phyloP scores from a whole-genome alignment of 1,284 basidiomycete genomes.

The Fomitopsis betulina region DNA sequence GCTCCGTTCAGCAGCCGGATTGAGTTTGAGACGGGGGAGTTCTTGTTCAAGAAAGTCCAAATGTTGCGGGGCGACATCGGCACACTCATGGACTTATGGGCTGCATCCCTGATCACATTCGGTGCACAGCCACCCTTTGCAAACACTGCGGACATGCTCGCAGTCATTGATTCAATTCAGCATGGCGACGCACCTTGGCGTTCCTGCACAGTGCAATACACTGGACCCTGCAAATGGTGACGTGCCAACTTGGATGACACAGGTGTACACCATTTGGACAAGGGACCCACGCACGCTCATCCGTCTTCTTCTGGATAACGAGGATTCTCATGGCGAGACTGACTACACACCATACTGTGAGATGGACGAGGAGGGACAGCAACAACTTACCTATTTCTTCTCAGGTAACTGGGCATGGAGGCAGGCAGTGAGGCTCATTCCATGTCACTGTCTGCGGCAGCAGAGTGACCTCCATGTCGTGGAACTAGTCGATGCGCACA shows the following conservation, averaged over 20 bases:
- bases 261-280: slow-evolving; percentile 32
- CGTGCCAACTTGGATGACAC: slow-evolving; percentile 29
- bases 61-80: slow-evolving; percentile 6
- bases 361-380: slow-evolving; percentile 2
- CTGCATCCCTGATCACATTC: neutral
- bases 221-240: slow-evolving; percentile 1
- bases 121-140: slow-evolving; percentile 3
- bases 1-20: no score
- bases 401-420: slow-evolving; percentile 19
- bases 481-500: no score
- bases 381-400: slow-evolving; percentile 15
- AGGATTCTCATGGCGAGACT: slow-evolving; percentile 10
- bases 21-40: slow-evolving; percentile 12
- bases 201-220: slow-evolving; percentile 3
- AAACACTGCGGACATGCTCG: slow-evolving; percentile 5
- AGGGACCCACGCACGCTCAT: no score
- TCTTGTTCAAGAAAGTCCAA: slow-evolving; percentile 7
- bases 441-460: no score
- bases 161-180: slow-evolving; percentile 8
- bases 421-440: slow-evolving; percentile 21
- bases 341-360: slow-evolving; percentile 11
- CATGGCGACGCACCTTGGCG: slow-evolving; percentile 11
- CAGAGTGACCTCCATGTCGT: no score
- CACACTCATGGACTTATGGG: slow-evolving; percentile 10
- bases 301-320: slow-evolving; percentile 8